Base-by-base conservation (phyloP, 2,329 filamentous ascomycete species). In the Fusarium staphyleae region DNA sequence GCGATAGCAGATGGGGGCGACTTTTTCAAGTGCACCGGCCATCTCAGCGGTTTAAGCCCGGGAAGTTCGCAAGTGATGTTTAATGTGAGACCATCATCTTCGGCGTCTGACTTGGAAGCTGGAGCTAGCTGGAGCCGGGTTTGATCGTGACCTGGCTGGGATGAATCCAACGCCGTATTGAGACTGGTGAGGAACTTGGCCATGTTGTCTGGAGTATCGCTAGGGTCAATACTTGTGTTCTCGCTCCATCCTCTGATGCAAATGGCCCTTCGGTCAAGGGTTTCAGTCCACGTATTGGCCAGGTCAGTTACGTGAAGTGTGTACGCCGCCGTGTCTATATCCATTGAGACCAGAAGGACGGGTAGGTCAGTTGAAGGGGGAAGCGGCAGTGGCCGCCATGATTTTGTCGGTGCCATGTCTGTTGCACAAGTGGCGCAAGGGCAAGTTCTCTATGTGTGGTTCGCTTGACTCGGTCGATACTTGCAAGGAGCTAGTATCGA, bases 151-250 rank as follows among this genome's bases (percentile, higher is more conserved):
- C 75, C 76, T 15, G 69, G 67, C 30, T 74, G 74, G 15, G 66
- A 83, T 51, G 59, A 76, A 75, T 77, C 81, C 66, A 85, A 72
- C 24, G 81, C 79, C 33, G 75, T 74, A 41, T 76, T 72, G 14
- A 93, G 75, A 64, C 88, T 87, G 16, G 82, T 78, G 12, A 93
- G 75, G 44, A 93, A 84, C 43, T 86, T 85, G 19, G 74, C 69
- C 73, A 90, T 84, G 66, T 93, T 89, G 43, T 85, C 82, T 0
- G 79, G 76, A 54, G 87, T 87, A 60, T 88, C 86, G 67, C 82
- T 86, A 1, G 90, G 86, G 68, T 93, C 89, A 55, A 93, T 91
- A 55, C 83, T 86, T 13, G 87, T 89, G 63, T 85, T 81, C 62
- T 87, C 80, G 18, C 81, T 74, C 49, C 83, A 77, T 24, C 85